phyloP scores from a whole-genome alignment of 140 eudicot genomes.

The Senecio squalidus region DNA sequence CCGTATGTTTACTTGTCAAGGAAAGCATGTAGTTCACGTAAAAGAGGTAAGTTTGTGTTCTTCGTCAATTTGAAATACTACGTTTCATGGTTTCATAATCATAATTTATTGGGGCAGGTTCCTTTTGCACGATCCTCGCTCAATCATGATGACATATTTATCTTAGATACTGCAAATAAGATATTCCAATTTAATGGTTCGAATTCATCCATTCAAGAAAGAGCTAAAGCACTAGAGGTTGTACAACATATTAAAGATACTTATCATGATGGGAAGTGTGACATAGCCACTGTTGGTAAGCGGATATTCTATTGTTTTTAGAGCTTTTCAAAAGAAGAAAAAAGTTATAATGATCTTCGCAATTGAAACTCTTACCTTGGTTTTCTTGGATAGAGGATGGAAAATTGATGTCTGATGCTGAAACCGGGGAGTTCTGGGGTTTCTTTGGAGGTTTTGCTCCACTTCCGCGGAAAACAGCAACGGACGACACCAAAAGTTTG shows the following conservation, averaged over 20 bases:
- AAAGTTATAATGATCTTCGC: neutral
- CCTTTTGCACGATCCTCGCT: conserved; percentile 90
- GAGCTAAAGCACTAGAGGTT: conserved; percentile 97
- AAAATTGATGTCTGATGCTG: conserved; percentile 98
- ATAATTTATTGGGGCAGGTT: conserved; percentile 45
- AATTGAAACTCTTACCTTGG: conserved; percentile 4
- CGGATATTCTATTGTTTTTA: too few relatives aligned
- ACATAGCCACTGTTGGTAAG: conserved; percentile 90
- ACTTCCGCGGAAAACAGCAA: conserved; percentile 77
- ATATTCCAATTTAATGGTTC: conserved; percentile 95
- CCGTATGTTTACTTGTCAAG: conserved; percentile 79
- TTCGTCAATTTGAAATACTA: too few relatives aligned
- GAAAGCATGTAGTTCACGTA: conserved; percentile 94
- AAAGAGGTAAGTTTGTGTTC: conserved; percentile 69
- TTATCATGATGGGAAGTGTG: conserved; percentile 97
- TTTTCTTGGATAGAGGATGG: conserved; percentile 74
- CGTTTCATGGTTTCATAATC: conserved; percentile 9
- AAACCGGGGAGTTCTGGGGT: conserved; percentile 96
- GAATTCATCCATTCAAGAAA: conserved; percentile 89
- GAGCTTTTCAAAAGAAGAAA: too few relatives aligned
- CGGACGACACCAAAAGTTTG: conserved; percentile 34
- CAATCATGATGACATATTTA: conserved; percentile 90
- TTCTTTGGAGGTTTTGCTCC: conserved; percentile 99
- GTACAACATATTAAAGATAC: conserved; percentile 95
- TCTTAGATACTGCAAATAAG: conserved; percentile 81